Evolutionary conservation across 2,329 filamentous ascomycete species (phyloP).

Genomic region (Tricladium varicosporioides): DNA sequence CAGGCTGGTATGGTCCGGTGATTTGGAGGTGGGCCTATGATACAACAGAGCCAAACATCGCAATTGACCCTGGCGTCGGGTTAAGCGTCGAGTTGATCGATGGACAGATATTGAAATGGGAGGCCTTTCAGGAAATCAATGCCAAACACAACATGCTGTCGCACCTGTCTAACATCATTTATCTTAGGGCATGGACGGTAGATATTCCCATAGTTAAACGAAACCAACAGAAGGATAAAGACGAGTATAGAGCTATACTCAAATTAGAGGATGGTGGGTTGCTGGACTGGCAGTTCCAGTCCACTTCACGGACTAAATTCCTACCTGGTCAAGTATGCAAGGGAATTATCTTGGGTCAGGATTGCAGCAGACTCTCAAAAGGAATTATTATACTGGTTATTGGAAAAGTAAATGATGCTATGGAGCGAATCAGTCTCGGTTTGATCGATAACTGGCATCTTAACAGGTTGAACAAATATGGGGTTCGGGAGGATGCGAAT

Average conservation of each 20-base stretch:
- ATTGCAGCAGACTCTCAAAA: background rate
- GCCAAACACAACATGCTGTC: background rate
- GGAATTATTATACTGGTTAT: constrained; percentile 8
- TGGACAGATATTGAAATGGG: constrained; percentile 4
- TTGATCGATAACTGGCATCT: background rate
- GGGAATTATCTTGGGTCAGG: constrained; percentile 5
- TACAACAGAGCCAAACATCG: background rate
- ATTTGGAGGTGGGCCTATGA: background rate
- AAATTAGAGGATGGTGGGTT: constrained; percentile 3
- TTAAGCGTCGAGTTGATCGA: constrained; percentile 3
- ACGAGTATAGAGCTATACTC: constrained; percentile 1
- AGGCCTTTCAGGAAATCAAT: constrained; percentile 6
- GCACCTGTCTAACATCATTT: constrained; percentile 5
- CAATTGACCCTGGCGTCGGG: constrained; percentile 1
- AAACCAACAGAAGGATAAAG: background rate
- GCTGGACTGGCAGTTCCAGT: constrained; percentile 4
- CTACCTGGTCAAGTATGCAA: background rate
- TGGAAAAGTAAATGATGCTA: constrained; percentile 5
- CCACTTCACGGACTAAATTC: background rate
- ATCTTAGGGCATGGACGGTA: constrained; percentile 2
- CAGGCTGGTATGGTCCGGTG: constrained; percentile 10
- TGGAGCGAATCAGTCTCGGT: constrained; percentile 6
- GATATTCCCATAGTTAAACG: constrained; percentile 1
- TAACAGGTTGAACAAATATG: constrained; percentile 1
- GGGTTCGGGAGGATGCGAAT: background rate